phyloP scores from a whole-genome alignment of 2,329 filamentous ascomycete species.

The Tricladium varicosporioides region DNA sequence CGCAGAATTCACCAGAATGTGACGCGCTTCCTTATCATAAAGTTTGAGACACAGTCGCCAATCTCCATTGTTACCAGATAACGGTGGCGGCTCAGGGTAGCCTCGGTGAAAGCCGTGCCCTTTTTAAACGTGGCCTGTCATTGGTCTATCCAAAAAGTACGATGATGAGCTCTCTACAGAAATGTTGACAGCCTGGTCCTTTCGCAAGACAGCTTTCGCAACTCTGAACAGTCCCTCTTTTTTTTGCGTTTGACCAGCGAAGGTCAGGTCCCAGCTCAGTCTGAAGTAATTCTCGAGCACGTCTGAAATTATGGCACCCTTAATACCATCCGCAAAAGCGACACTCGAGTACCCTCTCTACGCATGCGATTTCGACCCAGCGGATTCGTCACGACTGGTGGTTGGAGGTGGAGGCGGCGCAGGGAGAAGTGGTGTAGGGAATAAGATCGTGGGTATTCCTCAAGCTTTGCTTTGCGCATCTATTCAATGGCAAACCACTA shows the following conservation, averaged over 20 bases:
- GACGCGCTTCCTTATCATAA: no score
- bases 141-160: slow-evolving; percentile 1
- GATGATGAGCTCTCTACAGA: not conserved
- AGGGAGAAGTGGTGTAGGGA: slow-evolving; percentile 75
- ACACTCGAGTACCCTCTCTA: slow-evolving; percentile 80
- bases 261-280: not conserved
- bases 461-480: not conserved
- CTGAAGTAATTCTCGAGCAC: not conserved
- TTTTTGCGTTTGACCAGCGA: not conserved
- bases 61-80: slow-evolving; percentile 1
- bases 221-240: not conserved
- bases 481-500: slow-evolving; percentile 2
- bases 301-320: slow-evolving; percentile 27
- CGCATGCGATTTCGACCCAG: slow-evolving; percentile 82
- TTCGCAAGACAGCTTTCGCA: not conserved
- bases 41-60: not conserved
- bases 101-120: slow-evolving; percentile 4
- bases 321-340: slow-evolving; percentile 31
- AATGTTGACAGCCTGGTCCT: not conserved
- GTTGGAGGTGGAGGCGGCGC: slow-evolving; percentile 88
- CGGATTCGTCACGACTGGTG: slow-evolving; percentile 71
- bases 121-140: slow-evolving; percentile 6
- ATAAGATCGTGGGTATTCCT: slow-evolving; percentile 69
- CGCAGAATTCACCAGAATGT: no score
- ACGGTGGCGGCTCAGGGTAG: slow-evolving; percentile 4